Base-by-base conservation (phyloP, 139 green algal genomes). In the Choricystis sp. region DNA sequence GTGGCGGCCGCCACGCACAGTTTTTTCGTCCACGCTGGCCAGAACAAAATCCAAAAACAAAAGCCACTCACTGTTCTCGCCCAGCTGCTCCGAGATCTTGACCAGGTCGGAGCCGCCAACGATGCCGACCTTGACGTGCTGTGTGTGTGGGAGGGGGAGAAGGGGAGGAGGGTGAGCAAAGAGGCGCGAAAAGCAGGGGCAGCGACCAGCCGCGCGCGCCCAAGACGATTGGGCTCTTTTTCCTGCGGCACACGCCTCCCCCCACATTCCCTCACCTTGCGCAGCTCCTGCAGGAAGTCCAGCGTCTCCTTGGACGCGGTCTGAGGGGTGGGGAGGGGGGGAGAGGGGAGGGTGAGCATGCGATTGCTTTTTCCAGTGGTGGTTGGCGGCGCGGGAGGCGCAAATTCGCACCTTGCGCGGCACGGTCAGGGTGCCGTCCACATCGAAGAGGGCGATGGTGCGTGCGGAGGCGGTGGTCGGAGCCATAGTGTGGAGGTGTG, bases 51-150 rank as follows among this genome's bases (percentile, higher is more conserved):
- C 16, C 16, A 19, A 63, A 20, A 63, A 24, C 19, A 63, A 63
- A 63, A 63, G 19, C 19, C 19, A 79, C 81, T 80, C 65, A 92
- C 86, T 78, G 26, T 81, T 79, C 14, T 78, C 56, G 0, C 94
- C 94, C n/a, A 99, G 85, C 73, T 98, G 91, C 78, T 99, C 94
- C 19, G 73, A 74, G 63, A 97, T 96, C 77, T 99, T 99, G 31
- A 73, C 63, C 57, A 96, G 68, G 71, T 99, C 94, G 3, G 88
- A 96, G 23, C 94, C 94, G 25, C 94, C 94, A 22, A 99, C 94
- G 40, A 97, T 95, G 27, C 94, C 94, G 0, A 99, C 82, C 19
- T 80, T 92, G 29, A 97, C 80, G 19, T 79, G 40, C 83, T 91
- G 79, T 52, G 9, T 61, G 66, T 16, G 29, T n/a, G 31, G 40